Base-by-base conservation (phyloP, 768 basidiomycete genomes). In the Rhizopogon roseolus region DNA sequence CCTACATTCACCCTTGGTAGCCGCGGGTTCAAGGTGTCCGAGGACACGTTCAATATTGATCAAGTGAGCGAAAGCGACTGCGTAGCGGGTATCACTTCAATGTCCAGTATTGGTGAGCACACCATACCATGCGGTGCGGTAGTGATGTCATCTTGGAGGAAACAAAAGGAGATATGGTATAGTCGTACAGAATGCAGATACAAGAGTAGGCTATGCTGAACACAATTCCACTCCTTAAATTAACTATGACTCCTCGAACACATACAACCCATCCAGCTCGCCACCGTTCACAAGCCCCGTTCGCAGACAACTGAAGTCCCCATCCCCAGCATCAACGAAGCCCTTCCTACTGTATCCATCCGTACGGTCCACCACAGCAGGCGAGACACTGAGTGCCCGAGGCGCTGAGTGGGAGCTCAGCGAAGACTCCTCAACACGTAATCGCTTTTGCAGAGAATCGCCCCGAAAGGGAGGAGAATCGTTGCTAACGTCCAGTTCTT, bases 401-500 rank as follows among this genome's bases (percentile, higher is more conserved):
- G 50, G 57, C 17, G 44, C 50, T 36, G 50, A 29, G 36, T 27
- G 41, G 19, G 37, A 27, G 14, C 46, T n/a, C 10, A 53, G 45
- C 8, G 49, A 53, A 4, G 54, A 36, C 29, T 51, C 49, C 6
- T 67, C 66, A 5, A 69, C 55, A 7, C 66, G 68, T 40, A 69
- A 41, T 4, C 66, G 66, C 45, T 68, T 68, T 53, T 67, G 66
- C 16, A 54, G 17, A 13, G 32, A 53, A 37, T 41, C 51, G 11
- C 60, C 54, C 6, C 59, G 38, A 1, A 57, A 57, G 28, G 55
- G 62, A 2, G 57, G 45, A 13, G 52, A 59, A 14, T 55, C 44
- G 2, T 54, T 57, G 32, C 49, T 44, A 27, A 59, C 42, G 0
- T 77, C 74, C 19, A 80, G 66, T 58, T 81, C 80, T 56, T 80